Percentiles rank a stretch among this genome's conserved stretches.
phyloP scores from a whole-genome alignment of 2,329 filamentous ascomycete genomes.

The Alternaria tenuissima region DNA sequence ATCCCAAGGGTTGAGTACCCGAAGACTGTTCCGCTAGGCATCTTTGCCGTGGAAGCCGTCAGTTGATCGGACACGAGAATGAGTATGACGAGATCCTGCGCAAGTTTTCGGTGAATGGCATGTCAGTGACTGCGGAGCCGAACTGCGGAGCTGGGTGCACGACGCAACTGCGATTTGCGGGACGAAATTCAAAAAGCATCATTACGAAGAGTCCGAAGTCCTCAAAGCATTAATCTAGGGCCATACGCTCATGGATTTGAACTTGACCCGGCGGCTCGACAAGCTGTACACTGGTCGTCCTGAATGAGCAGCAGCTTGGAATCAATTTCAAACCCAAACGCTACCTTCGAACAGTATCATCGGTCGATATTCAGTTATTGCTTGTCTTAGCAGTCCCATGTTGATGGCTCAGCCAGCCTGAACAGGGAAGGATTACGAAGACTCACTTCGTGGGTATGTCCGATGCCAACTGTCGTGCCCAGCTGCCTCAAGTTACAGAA shows the following conservation, averaged over 20 bases:
- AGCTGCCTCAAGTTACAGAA: conserved; percentile 47
- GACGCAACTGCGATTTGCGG: background rate
- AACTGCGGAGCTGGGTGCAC: background rate
- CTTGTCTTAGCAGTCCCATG: conserved; percentile 20
- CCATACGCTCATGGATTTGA: background rate
- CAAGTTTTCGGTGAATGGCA: conserved; percentile 15
- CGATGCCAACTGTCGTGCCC: conserved; percentile 38
- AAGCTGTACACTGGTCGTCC: background rate
- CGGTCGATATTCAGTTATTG: conserved; percentile 16
- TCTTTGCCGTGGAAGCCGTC: conserved; percentile 9
- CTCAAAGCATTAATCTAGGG: background rate
- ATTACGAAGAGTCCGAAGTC: background rate
- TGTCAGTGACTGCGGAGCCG: conserved; percentile 5
- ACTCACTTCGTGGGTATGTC: conserved; percentile 30
- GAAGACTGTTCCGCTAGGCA: conserved; percentile 5
- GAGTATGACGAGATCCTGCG: conserved; percentile 29
- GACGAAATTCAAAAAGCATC: background rate
- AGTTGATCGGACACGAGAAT: conserved; percentile 21
- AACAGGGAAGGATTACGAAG: conserved; percentile 31
- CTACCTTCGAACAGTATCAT: conserved; percentile 6
- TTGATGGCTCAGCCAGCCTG: conserved; percentile 18
- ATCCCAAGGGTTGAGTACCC: conserved; percentile 1
- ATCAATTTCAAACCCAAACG: background rate
- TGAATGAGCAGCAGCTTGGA: conserved; percentile 6
- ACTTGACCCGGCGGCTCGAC: background rate